Percentiles rank a stretch among this genome's conserved stretches.
Conservation (phyloP, 1,139 yeast species). For the Schwanniomyces etchellsii region DNA sequence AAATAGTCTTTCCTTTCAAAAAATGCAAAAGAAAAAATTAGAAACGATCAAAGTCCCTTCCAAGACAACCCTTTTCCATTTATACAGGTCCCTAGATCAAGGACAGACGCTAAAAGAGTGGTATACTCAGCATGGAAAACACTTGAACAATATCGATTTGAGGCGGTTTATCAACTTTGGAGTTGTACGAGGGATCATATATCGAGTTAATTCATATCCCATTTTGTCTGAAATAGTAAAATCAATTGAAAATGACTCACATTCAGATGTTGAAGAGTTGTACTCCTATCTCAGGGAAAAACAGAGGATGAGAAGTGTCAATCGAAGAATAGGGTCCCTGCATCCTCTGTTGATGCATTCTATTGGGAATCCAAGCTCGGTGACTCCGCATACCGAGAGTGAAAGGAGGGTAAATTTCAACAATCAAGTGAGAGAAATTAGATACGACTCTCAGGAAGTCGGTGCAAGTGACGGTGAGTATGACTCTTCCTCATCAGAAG, state of each 20-base stretch:
- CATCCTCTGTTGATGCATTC: not conserved
- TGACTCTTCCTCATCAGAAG: constrained; percentile 1
- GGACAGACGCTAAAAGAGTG: constrained; percentile 78
- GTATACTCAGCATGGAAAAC: constrained; percentile 59
- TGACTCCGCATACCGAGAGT: constrained; percentile 15
- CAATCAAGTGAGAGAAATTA: constrained; percentile 13
- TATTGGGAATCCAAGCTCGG: constrained; percentile 12
- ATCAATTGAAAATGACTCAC: constrained; percentile 26
- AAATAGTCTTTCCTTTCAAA: not conserved
- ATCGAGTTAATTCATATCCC: constrained; percentile 77
- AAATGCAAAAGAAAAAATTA: constrained; percentile 4
- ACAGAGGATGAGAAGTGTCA: constrained; percentile 3
- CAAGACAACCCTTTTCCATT: constrained; percentile 60
- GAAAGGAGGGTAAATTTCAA: constrained; percentile 33
- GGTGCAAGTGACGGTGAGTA: not conserved
- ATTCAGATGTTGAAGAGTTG: constrained; percentile 24
- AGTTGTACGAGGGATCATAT: constrained; percentile 70
- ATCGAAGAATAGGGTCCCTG: not conserved
- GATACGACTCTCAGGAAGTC: not conserved
- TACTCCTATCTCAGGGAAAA: constrained; percentile 16
- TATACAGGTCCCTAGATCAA: constrained; percentile 75
- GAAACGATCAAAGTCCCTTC: constrained; percentile 46
- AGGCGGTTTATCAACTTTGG: constrained; percentile 87
- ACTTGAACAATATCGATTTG: constrained; percentile 63
- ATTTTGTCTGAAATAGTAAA: constrained; percentile 37